Evolutionary conservation across 495 filamentous ascomycete species (phyloP), one percentile per base, ranked within the genome.

Genomic region (Lichenothelia convexa): DNA sequence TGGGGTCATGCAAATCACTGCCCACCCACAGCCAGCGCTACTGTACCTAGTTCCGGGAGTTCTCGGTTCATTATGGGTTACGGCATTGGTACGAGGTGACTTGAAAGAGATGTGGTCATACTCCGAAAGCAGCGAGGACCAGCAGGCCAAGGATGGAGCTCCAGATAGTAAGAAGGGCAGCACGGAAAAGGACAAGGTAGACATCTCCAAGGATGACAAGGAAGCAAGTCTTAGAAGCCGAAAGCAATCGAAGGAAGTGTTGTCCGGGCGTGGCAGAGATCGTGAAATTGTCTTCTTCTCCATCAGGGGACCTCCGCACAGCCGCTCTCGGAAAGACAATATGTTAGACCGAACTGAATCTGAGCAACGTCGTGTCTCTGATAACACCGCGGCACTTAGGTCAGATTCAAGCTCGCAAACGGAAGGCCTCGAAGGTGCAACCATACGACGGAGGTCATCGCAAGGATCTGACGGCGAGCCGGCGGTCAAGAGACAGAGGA

Each of bases 21-120:
- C 74, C 22, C 83, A 89, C 43, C 80, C 79, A 7, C 89, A 97
- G 45, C 89, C 89, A 0, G 89, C 89, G 8, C 65, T 97, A 27
- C 60, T 97, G 5, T 97, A 97, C 48, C 71, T 97, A 11, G 91
- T 95, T 2, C 89, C 89, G 0, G 73, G 80, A 1, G 85, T 94
- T 3, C 51, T 93, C 8, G 60, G 63, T 8, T 64, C 73, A 1
- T 45, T 92, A 7, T 93, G 83, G 82, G 56, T 71, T n/a, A 86
- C 78, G n/a, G 89, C 77, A 4, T 40, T 74, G 1, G 41, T 67
- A 8, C 70, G 73, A 26, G 74, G 80, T 3, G 85, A 94, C 44
- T 20, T 81, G 8, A 57, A 51, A 18, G 52, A 70, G 18, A 78
- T 95, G 74, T 91, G 77, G 78, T 59, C 61, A 3, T 97, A 84